phyloP scores from a whole-genome alignment of 139 green algal genomes.

The Mesotaenium endlicherianum region DNA sequence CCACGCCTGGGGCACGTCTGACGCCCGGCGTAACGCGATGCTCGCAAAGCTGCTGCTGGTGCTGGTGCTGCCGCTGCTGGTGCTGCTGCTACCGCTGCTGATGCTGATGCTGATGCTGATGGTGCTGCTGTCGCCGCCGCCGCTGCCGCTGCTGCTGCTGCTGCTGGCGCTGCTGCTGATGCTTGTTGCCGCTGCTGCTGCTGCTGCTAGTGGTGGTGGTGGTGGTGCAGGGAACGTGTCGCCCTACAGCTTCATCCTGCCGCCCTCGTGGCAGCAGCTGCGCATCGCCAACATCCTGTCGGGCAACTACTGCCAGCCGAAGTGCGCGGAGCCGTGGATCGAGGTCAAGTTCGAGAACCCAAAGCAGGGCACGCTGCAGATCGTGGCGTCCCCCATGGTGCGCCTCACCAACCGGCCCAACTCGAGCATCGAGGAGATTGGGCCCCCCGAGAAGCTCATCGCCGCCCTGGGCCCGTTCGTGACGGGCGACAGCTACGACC shows the following conservation, averaged over 20 bases:
- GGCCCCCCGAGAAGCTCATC: conserved; percentile 61
- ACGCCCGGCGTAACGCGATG: no score
- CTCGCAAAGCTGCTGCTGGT: no score
- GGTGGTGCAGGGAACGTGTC: conserved; percentile 41
- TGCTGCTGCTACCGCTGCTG: no score
- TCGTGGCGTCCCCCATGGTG: conserved; percentile 73
- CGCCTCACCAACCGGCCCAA: conserved; percentile 67
- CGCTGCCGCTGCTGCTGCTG: no score
- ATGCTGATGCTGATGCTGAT: no score
- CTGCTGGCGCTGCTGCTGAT: no score
- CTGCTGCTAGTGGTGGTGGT: not conserved
- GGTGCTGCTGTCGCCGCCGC: no score
- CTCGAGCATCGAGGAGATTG: conserved; percentile 68
- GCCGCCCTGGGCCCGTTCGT: conserved; percentile 73
- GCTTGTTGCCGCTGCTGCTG: not conserved
- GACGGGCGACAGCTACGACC: conserved; percentile 68
- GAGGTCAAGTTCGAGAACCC: conserved; percentile 52
- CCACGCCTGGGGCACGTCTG: no score
- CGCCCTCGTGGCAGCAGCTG: conserved; percentile 45
- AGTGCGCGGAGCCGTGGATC: conserved; percentile 57
- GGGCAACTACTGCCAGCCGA: conserved; percentile 62
- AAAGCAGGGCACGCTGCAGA: conserved; percentile 53
- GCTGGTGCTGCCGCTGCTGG: no score
- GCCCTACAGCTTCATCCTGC: conserved; percentile 53
- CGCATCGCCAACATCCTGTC: conserved; percentile 54